A percentile compares a stretch with the other conserved stretches of the same genome.
phyloP scores from a whole-genome alignment of 2,329 filamentous ascomycete species.

The Beauveria asiatica region DNA sequence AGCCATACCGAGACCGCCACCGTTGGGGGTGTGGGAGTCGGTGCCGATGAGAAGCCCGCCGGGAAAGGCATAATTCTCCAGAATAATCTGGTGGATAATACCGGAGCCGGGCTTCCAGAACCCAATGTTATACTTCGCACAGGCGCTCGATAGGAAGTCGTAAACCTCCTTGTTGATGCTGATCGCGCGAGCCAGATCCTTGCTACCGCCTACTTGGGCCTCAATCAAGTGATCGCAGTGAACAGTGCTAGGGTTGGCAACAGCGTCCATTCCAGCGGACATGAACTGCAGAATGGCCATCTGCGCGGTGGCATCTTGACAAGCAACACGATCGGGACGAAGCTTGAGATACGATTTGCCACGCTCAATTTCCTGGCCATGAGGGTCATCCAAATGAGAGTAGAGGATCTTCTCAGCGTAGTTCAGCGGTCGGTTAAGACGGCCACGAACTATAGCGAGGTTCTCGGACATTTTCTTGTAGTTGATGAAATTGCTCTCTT shows the following conservation, averaged over 20 bases:
- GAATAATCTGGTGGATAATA: slow-evolving; percentile 98
- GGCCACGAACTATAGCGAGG: slow-evolving; percentile 77
- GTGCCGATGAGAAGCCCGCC: slow-evolving; percentile 97
- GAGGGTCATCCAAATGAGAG: slow-evolving; percentile 95
- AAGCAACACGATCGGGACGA: slow-evolving; percentile 93
- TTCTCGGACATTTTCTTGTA: slow-evolving; percentile 99
- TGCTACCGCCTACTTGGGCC: slow-evolving; percentile 83
- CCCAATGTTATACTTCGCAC: slow-evolving; percentile 99
- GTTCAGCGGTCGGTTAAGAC: slow-evolving; percentile 87
- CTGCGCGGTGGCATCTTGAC: slow-evolving; percentile 98
- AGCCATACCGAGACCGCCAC: slow-evolving; percentile 88
- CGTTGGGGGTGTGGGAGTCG: slow-evolving; percentile 96
- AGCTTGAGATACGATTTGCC: slow-evolving; percentile 94
- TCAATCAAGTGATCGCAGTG: slow-evolving; percentile 99
- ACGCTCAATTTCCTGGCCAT: slow-evolving; percentile 92
- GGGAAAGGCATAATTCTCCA: slow-evolving; percentile 99
- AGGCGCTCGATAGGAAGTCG: slow-evolving; percentile 88
- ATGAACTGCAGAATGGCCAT: slow-evolving; percentile 99
- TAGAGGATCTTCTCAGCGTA: slow-evolving; percentile 98
- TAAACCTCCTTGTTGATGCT: slow-evolving; percentile 99
- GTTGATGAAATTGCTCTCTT: slow-evolving; percentile 96
- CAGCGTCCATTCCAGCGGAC: slow-evolving; percentile 92
- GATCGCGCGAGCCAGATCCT: slow-evolving; percentile 87
- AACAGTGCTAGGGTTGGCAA: slow-evolving; percentile 89
- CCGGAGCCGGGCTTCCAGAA: slow-evolving; percentile 98